Base-by-base conservation (phyloP, 495 filamentous ascomycete species). In the Penicillium chermesinum region DNA sequence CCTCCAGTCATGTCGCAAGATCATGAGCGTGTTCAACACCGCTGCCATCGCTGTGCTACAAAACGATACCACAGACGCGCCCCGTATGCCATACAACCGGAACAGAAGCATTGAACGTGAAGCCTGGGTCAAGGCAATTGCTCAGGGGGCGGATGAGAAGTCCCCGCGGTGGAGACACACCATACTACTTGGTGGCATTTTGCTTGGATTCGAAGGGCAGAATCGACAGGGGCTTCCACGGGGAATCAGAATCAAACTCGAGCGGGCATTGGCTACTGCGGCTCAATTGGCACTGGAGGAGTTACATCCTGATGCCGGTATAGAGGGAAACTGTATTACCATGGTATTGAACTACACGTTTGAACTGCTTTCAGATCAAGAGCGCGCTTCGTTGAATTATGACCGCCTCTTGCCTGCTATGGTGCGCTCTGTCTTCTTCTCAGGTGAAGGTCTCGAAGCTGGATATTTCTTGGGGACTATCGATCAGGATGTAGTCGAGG, bases 151-250 rank as follows among this genome's bases (percentile, higher is more conserved):
- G 3, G 88, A 97, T 60, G 86, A 91, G 10, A 77, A 80, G 52
- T 90, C 89, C 2, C 86, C 81, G 39, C 73, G 89, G 65, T 96
- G 91, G 93, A 83, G 88, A 68, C 93, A 97, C 68, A 59, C 89
- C 19, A 72, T 96, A 18, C 75, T 91, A 2, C 77, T 97, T 7
- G 82, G 79, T 2, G 93, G 93, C 10, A 70, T 97, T 10, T 59
- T 97, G 54, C 78, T 91, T 55, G 93, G 89, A 33, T 87, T 90
- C 62, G 85, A 90, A 52, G 75, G 76, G 30, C 78, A 82, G 52
- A 79, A 87, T 39, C 70, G 82, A 50, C 74, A 73, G 49, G 81
- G 80, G 3, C 65, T 93, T 16, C 79, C 82, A 9, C 63, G 69
- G 40, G 60, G 70, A 50, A 75, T 94, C 53, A 75, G 86, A 42